Conservation (phyloP, 768 basidiomycete genomes). For the Obba rivulosa region DNA sequence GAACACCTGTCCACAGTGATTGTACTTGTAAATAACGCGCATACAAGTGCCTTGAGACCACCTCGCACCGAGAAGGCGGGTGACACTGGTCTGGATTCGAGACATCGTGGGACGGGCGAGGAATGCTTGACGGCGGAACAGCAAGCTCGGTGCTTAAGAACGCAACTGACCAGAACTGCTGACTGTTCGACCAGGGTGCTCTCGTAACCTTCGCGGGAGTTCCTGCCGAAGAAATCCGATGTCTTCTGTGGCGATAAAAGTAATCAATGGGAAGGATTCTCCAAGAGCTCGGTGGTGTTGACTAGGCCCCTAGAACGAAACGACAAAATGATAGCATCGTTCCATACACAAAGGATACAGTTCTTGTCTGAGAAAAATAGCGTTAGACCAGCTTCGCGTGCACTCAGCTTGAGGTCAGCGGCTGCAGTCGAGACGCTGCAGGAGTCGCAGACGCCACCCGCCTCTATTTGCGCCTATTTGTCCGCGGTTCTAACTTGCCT, state of each 20-base stretch:
- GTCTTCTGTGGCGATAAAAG: no score
- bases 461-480: constrained; percentile 32
- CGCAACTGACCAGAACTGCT: no score
- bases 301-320: not conserved
- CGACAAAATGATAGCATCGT: no score
- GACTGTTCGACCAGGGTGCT: no score
- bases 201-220: no score
- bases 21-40: not conserved
- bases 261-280: no score
- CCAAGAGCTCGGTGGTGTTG: not conserved
- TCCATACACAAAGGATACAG: no score
- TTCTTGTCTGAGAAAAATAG: not conserved
- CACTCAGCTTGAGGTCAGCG: no score
- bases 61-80: constrained; percentile 43
- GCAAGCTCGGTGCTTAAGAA: no score
- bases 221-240: no score
- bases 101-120: not conserved
- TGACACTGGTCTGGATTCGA: constrained; percentile 35
- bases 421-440: not conserved
- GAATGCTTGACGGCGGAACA: no score
- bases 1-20: constrained; percentile 35
- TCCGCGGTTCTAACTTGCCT: constrained; percentile 10
- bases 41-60: not conserved
- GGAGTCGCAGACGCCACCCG: not conserved
- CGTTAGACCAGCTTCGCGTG: no score